phyloP scores from a whole-genome alignment of 1,284 basidiomycete species.

The Thelephora terrestris region DNA sequence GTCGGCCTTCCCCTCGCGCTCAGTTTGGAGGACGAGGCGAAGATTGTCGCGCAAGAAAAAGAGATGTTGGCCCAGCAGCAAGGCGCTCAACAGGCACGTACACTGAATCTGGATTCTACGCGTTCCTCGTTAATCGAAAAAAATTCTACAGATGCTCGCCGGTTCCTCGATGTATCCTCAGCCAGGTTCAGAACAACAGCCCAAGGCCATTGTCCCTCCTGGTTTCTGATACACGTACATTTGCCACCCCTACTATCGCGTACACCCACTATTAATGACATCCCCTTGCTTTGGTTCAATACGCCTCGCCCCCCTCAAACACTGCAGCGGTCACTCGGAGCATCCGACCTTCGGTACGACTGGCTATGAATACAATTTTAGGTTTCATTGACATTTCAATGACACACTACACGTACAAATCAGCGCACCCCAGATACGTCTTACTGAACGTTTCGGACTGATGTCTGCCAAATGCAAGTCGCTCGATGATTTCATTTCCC shows the following conservation, averaged over 20 bases:
- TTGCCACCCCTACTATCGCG: neutral
- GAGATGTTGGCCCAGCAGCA: conserved; percentile 91
- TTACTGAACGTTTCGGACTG: too few species aligned
- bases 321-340: too few species aligned
- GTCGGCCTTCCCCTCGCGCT: conserved; percentile 91
- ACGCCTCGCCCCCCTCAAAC: too few species aligned
- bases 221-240: conserved; percentile 42
- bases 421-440: too few species aligned
- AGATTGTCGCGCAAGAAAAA: conserved; percentile 90
- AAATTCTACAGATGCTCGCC: conserved; percentile 46
- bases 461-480: too few species aligned
- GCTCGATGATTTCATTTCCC: too few species aligned
- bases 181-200: conserved; percentile 32
- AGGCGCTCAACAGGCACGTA: conserved; percentile 78
- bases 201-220: conserved; percentile 65
- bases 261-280: too few species aligned
- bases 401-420: too few species aligned
- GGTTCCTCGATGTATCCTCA: conserved; percentile 47
- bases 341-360: too few species aligned
- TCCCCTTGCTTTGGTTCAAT: too few species aligned
- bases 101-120: neutral
- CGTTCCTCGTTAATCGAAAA: conserved; percentile 6
- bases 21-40: conserved; percentile 91
- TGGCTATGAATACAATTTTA: too few species aligned
- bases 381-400: too few species aligned